These are phyloP conservation scores for Sugiyamaella marilandica DNA, from an alignment of 805 yeast genomes.

Conservation along the genomic window DNA sequence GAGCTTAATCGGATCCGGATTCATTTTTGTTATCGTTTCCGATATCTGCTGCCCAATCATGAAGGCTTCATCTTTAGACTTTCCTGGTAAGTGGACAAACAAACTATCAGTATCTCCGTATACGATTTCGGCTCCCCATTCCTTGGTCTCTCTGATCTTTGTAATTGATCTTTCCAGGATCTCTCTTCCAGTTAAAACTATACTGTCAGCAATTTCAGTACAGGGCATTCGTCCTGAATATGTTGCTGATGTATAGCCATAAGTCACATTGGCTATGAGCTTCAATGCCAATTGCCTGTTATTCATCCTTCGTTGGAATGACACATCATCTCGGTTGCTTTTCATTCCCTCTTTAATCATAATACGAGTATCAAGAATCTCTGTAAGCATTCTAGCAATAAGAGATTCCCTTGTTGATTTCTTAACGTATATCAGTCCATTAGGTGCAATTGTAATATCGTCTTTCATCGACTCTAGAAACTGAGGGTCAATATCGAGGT, in stretches of 20 bases:
- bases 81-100: constrained; percentile 87
- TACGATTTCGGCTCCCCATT: constrained; percentile 87
- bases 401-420: constrained; percentile 61
- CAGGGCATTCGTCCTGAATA: constrained; percentile 98
- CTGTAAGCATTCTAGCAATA: constrained; percentile 78
- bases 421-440: constrained; percentile 77
- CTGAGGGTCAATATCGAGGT: constrained; percentile 51
- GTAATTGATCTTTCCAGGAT: constrained; percentile 67
- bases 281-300: constrained; percentile 84
- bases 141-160: constrained; percentile 51
- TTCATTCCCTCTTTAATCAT: constrained; percentile 75
- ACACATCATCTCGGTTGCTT: constrained; percentile 28
- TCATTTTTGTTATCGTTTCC: constrained; percentile 49
- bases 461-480: constrained; percentile 47
- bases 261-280: constrained; percentile 89
- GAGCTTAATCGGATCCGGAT: constrained; percentile 76
- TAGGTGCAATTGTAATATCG: constrained; percentile 70
- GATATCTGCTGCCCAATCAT: constrained; percentile 69
- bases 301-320: constrained; percentile 49
- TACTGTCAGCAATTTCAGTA: constrained; percentile 89
- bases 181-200: constrained; percentile 88
- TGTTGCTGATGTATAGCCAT: constrained; percentile 92
- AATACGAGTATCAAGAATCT: constrained; percentile 72
- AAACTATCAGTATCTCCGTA: constrained; percentile 96
- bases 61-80: constrained; percentile 72